Evolutionary conservation across 2,329 filamentous ascomycete species (phyloP).

Genomic region (Sclerotinia minor): DNA sequence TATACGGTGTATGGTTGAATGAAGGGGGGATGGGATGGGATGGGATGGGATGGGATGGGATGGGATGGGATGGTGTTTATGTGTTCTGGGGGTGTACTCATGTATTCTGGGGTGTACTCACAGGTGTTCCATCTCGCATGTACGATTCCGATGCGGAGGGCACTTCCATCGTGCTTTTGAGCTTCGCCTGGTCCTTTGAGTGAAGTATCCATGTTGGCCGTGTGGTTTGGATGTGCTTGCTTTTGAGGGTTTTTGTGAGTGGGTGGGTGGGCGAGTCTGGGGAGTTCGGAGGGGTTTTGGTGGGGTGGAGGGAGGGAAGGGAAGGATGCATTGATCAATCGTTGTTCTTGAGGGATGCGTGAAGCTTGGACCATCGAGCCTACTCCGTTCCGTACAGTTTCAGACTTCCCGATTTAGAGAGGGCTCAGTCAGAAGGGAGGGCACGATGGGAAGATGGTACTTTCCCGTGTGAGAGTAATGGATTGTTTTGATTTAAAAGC

Average conservation of each 20-base stretch:
- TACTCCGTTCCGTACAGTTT: neutral
- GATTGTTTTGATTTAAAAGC: neutral
- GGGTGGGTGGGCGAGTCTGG: conserved; percentile 20
- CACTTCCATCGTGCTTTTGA: conserved; percentile 64
- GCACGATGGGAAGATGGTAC: conserved; percentile 1
- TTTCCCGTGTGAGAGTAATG: neutral
- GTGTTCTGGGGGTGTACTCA: no score
- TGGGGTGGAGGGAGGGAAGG: neutral
- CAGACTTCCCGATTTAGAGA: neutral
- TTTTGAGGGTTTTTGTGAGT: conserved; percentile 4
- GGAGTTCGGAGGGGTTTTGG: conserved; percentile 22
- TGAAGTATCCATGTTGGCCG: conserved; percentile 34
- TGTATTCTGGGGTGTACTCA: conserved; percentile 25
- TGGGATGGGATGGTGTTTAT: neutral
- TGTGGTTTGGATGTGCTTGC: neutral
- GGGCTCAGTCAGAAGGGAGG: neutral
- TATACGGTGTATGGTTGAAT: conserved; percentile 17
- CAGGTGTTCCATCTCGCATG: conserved; percentile 88
- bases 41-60: no score
- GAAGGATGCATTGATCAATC: neutral
- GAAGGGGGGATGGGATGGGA: neutral
- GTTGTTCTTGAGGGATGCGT: no score
- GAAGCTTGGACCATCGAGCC: conserved; percentile 11
- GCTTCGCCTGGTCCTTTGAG: conserved; percentile 63
- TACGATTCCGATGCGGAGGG: conserved; percentile 87